A percentile compares a stretch with the other conserved stretches of the same genome.
These are phyloP conservation scores for Musa acuminata DNA, from an alignment of 176 grass and related monocot genomes.

Conservation along the genomic window DNA sequence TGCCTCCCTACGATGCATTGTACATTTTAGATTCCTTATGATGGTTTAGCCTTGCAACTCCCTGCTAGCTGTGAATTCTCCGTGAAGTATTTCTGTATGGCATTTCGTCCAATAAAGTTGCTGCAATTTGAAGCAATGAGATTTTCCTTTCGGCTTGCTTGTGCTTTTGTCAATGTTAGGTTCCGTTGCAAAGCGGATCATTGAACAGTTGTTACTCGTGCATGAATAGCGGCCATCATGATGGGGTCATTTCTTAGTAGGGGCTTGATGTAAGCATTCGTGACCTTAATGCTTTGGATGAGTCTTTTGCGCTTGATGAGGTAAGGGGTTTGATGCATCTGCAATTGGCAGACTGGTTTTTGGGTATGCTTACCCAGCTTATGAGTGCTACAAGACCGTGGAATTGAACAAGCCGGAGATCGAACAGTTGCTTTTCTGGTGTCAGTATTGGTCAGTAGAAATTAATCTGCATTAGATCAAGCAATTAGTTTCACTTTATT, in stretches of 20 bases:
- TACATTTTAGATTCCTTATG: too few species aligned
- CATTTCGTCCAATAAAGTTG: too few species aligned
- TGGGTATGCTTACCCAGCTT: constrained; percentile 61
- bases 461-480: neutral
- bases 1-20: too few species aligned
- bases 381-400: constrained; percentile 71
- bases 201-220: too few species aligned
- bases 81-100: too few species aligned
- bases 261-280: constrained; percentile 39
- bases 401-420: constrained; percentile 38
- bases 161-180: too few species aligned
- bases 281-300: neutral
- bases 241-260: constrained; percentile 46
- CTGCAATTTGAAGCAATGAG: too few species aligned
- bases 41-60: too few species aligned
- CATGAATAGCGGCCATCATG: constrained; percentile 20
- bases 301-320: neutral
- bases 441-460: constrained; percentile 54
- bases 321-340: neutral
- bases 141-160: too few species aligned
- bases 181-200: too few species aligned
- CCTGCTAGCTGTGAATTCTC: too few species aligned
- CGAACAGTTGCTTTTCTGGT: constrained; percentile 69
- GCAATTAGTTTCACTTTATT: neutral
- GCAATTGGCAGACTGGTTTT: constrained; percentile 31